Conservation (phyloP, 345 rosid genomes). For the Citrus trifoliata region DNA sequence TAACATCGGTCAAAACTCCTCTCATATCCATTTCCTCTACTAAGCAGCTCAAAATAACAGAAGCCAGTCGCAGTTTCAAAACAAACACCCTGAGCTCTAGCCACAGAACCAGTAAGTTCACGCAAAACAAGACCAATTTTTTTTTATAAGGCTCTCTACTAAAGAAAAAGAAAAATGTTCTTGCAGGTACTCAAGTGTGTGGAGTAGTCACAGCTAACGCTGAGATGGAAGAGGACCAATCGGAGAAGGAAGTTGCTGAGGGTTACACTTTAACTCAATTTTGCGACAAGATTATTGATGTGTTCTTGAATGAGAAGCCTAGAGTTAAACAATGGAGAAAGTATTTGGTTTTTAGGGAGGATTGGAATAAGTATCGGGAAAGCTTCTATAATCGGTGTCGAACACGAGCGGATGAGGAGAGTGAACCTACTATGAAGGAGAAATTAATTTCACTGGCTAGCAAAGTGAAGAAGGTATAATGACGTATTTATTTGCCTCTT, state of each 20-base stretch:
- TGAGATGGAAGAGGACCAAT: slow-evolving; percentile 37
- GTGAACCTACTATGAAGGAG: slow-evolving; percentile 51
- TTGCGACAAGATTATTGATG: slow-evolving; percentile 74
- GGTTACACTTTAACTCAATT: slow-evolving; percentile 71
- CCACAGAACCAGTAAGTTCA: slow-evolving; percentile 21
- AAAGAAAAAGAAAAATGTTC: neutral
- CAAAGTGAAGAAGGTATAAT: slow-evolving; percentile 76
- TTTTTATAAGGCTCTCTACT: neutral
- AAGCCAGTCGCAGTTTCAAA: slow-evolving; percentile 15
- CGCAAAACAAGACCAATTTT: neutral
- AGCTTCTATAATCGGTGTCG: slow-evolving; percentile 68
- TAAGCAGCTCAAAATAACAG: slow-evolving; percentile 14
- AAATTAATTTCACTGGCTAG: slow-evolving; percentile 48
- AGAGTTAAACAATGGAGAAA: slow-evolving; percentile 77
- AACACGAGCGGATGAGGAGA: slow-evolving; percentile 50
- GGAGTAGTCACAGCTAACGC: slow-evolving; percentile 21
- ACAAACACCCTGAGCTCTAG: slow-evolving; percentile 7
- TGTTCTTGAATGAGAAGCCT: slow-evolving; percentile 77
- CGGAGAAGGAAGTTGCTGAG: slow-evolving; percentile 61
- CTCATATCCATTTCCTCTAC: slow-evolving; percentile 18
- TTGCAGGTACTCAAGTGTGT: slow-evolving; percentile 48
- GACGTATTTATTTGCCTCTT: neutral
- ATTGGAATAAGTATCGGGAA: slow-evolving; percentile 76
- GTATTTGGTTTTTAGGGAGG: slow-evolving; percentile 74
- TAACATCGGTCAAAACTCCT: slow-evolving; percentile 16